Conservation (phyloP, 768 basidiomycete genomes). For the Psilocybe sp. region DNA sequence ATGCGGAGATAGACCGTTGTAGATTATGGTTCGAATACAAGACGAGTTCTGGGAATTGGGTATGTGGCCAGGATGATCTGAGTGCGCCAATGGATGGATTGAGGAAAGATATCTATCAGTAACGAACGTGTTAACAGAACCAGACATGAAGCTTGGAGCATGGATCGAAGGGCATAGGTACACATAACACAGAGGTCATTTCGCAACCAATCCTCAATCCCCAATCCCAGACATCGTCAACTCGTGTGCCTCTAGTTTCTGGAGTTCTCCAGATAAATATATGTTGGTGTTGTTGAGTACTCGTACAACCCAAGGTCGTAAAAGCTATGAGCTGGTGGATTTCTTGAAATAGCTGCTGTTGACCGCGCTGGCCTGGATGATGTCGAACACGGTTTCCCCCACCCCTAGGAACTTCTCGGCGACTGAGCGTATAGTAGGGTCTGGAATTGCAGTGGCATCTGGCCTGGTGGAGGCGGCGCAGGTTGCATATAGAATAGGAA, state of each 20-base stretch:
- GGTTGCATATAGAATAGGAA: not conserved
- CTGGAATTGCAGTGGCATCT: conserved; percentile 66
- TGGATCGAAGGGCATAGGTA: no score
- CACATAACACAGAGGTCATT: not conserved
- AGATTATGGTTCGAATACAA: no score
- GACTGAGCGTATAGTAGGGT: conserved; percentile 71
- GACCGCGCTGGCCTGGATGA: conserved; percentile 81
- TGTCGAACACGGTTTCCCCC: conserved; percentile 88
- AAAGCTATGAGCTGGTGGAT: conserved; percentile 10
- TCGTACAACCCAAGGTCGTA: not conserved
- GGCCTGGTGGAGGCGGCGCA: conserved; percentile 41
- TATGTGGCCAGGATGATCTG: no score
- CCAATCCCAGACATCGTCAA: not conserved
- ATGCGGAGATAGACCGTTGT: no score
- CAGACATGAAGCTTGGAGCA: no score
- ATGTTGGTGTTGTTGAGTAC: not conserved
- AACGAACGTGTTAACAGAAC: no score
- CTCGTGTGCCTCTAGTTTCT: conserved; percentile 17
- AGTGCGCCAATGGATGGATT: no score
- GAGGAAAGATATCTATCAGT: no score
- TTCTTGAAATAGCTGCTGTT: conserved; percentile 82
- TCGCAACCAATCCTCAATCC: not conserved
- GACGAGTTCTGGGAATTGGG: no score
- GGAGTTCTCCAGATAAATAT: not conserved
- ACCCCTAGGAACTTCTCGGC: conserved; percentile 82